Evolutionary conservation across 495 filamentous ascomycete genomes (phyloP), one percentile per base, ranked within the genome.

Genomic region (Neurospora tetrasperma): DNA sequence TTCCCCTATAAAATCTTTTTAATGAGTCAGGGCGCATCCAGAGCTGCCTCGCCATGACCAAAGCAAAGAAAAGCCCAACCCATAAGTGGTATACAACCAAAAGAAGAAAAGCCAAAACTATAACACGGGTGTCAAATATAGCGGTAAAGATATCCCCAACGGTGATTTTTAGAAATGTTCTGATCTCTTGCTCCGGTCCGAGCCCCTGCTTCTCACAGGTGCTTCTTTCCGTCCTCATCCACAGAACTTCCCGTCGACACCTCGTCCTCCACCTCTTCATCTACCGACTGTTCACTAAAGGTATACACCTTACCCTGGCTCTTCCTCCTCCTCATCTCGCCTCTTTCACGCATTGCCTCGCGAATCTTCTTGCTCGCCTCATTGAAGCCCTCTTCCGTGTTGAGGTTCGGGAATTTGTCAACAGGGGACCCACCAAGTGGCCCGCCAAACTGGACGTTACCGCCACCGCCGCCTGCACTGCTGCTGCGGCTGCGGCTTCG

Each of bases 331-430:
- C 93, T 86, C 75, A 92, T 85, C 79, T 90, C 84, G 0, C 93
- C 92, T 31, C 95, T 84, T 82, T 98, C 93, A 74, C 87, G 85
- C 94, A 99, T 97, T 20, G 92, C 93, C 72, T 88, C 91, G n/a
- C 91, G 85, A 73, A 99, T 95, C 82, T 90, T 94, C 78, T 87
- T 88, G 76, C 90, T 94, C 2, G 97, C 94, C 80, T 94, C 90
- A 54, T 94, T 90, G 54, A 97, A 88, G 3, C 89, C 87, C 59
- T 89, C 92, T 69, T 91, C 90, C 8, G 85, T 84, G 72, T 91
- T 89, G 38, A 97, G 79, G 10, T 88, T 85, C 74, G 92, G 97
- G 72, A 97, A 90, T 2, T 86, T 86, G 74, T 89, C 89, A 20
- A 97, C 81, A 5, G 88, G 86, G 75, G 94, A 90, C 0, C 88